Evolutionary conservation across 78 protist genomes (phyloP).

Genomic region (Cavenderia fasciculata): DNA sequence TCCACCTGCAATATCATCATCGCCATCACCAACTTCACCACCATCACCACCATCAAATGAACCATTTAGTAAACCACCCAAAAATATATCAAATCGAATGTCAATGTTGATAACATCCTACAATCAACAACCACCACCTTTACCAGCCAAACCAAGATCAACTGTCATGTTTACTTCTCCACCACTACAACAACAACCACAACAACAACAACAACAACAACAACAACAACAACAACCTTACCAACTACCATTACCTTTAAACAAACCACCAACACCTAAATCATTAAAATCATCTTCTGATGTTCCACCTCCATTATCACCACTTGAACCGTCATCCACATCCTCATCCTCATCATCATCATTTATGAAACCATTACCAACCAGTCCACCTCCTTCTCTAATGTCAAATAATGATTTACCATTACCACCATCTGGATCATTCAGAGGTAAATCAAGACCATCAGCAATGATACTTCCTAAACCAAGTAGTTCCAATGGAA

Average conservation of each 20-base stretch:
- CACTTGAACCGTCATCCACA: slow-evolving; percentile 33
- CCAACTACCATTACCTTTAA: not conserved
- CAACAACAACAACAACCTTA: not conserved
- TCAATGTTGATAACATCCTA: too few species aligned
- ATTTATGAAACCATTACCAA: not conserved
- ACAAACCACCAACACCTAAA: not conserved
- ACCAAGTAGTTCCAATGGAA: not conserved
- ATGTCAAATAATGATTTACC: not conserved
- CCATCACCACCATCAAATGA: not conserved
- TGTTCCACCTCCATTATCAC: not conserved
- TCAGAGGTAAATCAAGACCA: not conserved
- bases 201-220: not conserved
- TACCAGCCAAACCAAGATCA: slow-evolving; percentile 12
- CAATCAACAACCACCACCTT: slow-evolving; percentile 12
- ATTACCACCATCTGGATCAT: slow-evolving; percentile 6
- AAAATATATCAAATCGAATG: slow-evolving; percentile 18
- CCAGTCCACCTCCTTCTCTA: not conserved
- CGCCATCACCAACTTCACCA: not conserved
- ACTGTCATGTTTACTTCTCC: not conserved
- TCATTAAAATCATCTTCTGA: not conserved
- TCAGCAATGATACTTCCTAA: not conserved
- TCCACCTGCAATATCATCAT: not conserved
- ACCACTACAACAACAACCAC: not conserved
- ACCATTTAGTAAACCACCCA: not conserved
- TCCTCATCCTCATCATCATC: not conserved